Evolutionary conservation across 768 basidiomycete genomes (phyloP).

Genomic region (Serendipita sp.): DNA sequence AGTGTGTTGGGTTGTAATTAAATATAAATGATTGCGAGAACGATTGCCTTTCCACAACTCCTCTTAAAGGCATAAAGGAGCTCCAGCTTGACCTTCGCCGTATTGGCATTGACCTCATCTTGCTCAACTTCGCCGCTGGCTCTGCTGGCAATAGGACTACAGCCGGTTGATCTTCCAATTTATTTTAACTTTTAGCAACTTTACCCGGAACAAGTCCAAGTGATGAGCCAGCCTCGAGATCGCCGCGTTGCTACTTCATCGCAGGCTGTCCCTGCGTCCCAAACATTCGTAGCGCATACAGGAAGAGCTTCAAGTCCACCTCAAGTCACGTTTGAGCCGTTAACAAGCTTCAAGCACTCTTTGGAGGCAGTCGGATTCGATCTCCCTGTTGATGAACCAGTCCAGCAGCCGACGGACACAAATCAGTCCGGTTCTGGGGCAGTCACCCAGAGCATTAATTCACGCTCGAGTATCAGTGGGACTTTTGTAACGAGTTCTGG

Average conservation of each 20-base stretch:
- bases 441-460: too few relatives aligned
- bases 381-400: not conserved
- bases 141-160: too few relatives aligned
- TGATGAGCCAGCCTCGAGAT: slow-evolving; percentile 6
- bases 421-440: not conserved
- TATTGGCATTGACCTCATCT: too few relatives aligned
- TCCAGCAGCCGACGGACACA: not conserved
- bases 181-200: not conserved
- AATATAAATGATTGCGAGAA: too few relatives aligned
- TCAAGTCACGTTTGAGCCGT: slow-evolving; percentile 4
- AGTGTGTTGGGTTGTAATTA: too few relatives aligned
- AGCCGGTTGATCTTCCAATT: too few relatives aligned
- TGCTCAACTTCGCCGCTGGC: too few relatives aligned
- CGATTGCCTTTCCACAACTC: too few relatives aligned
- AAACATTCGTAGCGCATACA: not conserved
- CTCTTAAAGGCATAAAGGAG: too few relatives aligned
- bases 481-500: not conserved
- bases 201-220: not conserved
- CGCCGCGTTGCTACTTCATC: not conserved
- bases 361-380: not conserved
- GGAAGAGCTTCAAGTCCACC: not conserved
- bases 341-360: slow-evolving; percentile 3
- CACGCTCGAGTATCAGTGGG: not conserved
- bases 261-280: not conserved
- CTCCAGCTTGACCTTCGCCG: too few relatives aligned